A percentile compares a stretch with the other conserved stretches of the same genome.
Evolutionary conservation across 2,329 filamentous ascomycete species (phyloP).

Genomic region (Fusarium torulosum): DNA sequence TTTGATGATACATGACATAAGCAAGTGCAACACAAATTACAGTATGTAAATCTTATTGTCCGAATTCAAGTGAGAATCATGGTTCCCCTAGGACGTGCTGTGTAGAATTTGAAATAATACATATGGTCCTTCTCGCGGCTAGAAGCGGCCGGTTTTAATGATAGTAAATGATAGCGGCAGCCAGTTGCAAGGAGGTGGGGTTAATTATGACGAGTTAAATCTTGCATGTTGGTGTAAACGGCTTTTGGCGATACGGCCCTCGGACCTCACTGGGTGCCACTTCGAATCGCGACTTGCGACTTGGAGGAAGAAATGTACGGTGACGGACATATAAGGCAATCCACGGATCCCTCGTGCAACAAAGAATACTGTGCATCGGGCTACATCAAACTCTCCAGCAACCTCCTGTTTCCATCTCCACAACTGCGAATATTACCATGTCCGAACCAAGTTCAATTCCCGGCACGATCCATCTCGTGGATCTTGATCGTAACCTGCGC

Average conservation of each 20-base stretch:
- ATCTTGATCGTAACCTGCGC: constrained; percentile 52
- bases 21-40: too few species aligned
- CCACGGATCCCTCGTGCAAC: background rate
- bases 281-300: background rate
- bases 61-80: too few species aligned
- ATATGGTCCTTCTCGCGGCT: too few species aligned
- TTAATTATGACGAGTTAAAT: too few species aligned
- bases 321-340: constrained; percentile 19
- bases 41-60: too few species aligned
- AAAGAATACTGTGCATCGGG: background rate
- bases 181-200: too few species aligned
- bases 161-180: too few species aligned
- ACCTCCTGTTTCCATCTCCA: background rate
- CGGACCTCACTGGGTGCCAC: background rate
- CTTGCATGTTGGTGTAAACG: background rate
- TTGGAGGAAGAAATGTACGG: background rate
- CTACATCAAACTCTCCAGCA: too few species aligned
- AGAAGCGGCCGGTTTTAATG: too few species aligned
- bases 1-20: too few species aligned
- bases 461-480: constrained; percentile 58
- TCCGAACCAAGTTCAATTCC: constrained; percentile 44
- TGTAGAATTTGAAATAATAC: too few species aligned
- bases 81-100: too few species aligned
- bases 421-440: background rate
- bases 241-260: accelerated